Evolutionary conservation across 176 grass and related monocot genomes (phyloP).

Genomic region (Panicum miliaceum): DNA sequence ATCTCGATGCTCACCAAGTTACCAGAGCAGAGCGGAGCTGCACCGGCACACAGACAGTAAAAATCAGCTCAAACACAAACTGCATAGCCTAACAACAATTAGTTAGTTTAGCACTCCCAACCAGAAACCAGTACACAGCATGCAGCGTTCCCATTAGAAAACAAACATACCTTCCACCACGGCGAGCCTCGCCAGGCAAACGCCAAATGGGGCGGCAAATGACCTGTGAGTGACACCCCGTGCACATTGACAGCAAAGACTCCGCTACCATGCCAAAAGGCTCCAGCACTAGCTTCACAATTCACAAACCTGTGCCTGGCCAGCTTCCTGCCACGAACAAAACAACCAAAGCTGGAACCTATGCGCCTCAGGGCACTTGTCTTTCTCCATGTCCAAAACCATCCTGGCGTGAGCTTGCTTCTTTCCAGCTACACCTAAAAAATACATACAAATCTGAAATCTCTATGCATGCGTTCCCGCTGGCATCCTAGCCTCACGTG

Average conservation of each 20-base stretch:
- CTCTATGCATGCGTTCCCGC: no score
- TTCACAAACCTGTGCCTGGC: neutral
- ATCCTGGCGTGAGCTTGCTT: constrained; percentile 2
- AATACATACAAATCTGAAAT: neutral
- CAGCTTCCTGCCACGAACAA: no score
- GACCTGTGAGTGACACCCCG: neutral
- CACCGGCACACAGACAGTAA: no score
- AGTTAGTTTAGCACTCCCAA: no score
- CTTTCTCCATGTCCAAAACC: neutral
- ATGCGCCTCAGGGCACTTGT: no score
- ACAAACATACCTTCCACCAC: constrained; percentile 16
- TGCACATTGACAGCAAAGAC: constrained; percentile 33
- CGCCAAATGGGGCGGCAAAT: neutral
- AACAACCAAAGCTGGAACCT: neutral
- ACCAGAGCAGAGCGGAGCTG: no score
- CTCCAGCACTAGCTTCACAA: neutral
- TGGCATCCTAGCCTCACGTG: neutral
- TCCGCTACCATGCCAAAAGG: constrained; percentile 3
- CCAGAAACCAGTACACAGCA: no score
- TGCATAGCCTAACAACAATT: no score
- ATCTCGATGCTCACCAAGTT: no score
- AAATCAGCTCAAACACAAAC: no score
- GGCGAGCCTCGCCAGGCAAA: no score
- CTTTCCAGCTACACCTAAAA: neutral
- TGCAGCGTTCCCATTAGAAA: neutral